Percentiles rank a stretch among this genome's conserved stretches.
Conservation (phyloP, 306 rosid species). For the Aeschynomene evenia region DNA sequence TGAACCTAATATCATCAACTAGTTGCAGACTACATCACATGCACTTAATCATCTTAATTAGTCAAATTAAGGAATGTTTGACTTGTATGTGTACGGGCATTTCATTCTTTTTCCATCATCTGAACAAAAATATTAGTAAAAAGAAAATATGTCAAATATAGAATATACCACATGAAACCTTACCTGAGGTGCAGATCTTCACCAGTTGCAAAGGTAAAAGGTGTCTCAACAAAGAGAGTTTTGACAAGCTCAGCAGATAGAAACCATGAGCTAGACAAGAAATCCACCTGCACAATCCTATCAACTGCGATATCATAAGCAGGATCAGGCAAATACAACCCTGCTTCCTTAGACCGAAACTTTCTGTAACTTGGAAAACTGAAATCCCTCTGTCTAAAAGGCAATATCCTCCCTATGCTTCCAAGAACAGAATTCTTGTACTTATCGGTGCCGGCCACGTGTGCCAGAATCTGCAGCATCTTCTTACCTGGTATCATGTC, state of each 20-base stretch:
- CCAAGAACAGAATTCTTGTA: conserved; percentile 84
- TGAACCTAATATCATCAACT: conserved; percentile 31
- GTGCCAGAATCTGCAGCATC: conserved; percentile 91
- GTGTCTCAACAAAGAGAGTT: conserved; percentile 79
- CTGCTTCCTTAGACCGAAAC: conserved; percentile 88
- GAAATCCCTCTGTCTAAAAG: conserved; percentile 88
- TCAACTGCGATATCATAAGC: conserved; percentile 86
- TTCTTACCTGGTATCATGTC: conserved; percentile 93
- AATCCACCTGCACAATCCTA: conserved; percentile 93
- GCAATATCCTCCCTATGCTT: conserved; percentile 90
- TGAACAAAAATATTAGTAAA: not conserved
- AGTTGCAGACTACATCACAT: conserved; percentile 10
- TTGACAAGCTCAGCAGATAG: conserved; percentile 77
- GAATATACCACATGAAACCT: not conserved
- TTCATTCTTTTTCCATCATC: not conserved
- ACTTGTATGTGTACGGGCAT: conserved; percentile 18
- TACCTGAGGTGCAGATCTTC: conserved; percentile 99
- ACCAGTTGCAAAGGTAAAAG: conserved; percentile 91
- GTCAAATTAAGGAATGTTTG: conserved; percentile 34
- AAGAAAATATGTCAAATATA: not conserved
- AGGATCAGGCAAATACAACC: conserved; percentile 95
- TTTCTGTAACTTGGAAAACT: conserved; percentile 95
- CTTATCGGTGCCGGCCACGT: conserved; percentile 81
- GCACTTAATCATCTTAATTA: not conserved
- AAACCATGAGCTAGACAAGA: conserved; percentile 98